phyloP scores from a whole-genome alignment of 1,284 basidiomycete genomes.

The Sporisorium scitamineum region DNA sequence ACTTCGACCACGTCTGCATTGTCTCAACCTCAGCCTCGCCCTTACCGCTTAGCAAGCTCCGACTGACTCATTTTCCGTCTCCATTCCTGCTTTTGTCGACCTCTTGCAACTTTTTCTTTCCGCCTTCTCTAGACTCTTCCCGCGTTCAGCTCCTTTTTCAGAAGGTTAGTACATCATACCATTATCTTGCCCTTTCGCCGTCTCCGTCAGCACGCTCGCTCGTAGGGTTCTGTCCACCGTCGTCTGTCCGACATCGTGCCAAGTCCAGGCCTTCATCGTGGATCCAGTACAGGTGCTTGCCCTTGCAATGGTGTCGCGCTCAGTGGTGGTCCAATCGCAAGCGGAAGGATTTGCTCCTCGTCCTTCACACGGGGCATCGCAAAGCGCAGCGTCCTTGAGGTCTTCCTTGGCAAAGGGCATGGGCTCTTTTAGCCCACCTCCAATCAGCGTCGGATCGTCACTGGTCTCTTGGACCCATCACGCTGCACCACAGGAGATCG shows the following conservation, averaged over 20 bases:
- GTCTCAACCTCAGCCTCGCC: not conserved
- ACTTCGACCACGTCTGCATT: not conserved
- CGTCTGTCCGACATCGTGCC: not conserved
- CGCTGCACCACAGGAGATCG: not conserved
- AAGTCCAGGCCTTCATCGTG: not conserved
- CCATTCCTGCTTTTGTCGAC: conserved; percentile 6
- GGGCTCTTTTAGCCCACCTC: not conserved
- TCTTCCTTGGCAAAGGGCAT: not conserved
- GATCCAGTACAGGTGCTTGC: not conserved
- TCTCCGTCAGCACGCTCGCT: not conserved
- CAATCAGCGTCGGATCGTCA: not conserved
- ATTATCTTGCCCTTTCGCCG: not conserved
- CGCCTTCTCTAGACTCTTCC: conserved; percentile 14
- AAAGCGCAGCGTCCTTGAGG: not conserved
- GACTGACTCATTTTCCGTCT: conserved; percentile 25
- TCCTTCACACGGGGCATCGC: not conserved
- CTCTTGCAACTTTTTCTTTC: conserved; percentile 1
- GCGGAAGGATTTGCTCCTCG: not conserved
- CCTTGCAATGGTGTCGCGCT: not conserved
- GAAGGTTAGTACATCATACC: conserved; percentile 32
- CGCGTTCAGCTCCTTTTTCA: conserved; percentile 47
- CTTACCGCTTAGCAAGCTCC: conserved; percentile 4
- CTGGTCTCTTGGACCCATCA: not conserved
- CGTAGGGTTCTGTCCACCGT: not conserved
- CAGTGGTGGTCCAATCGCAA: not conserved